Percentiles rank a stretch among this genome's conserved stretches.
Evolutionary conservation across 768 basidiomycete genomes (phyloP).

Genomic region (Hemileccinum impolitum): DNA sequence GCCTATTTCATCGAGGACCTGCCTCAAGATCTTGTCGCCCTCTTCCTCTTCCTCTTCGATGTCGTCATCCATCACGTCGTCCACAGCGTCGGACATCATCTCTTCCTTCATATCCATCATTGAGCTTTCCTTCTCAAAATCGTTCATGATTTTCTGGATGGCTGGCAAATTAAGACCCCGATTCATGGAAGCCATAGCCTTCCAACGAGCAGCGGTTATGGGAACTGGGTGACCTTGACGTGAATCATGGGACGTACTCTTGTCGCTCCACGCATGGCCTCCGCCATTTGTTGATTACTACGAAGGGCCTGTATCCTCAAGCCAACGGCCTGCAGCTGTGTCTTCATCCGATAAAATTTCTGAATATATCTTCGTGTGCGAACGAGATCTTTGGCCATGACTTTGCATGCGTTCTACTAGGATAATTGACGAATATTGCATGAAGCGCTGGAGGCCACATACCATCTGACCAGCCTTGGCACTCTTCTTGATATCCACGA

Average conservation of each 20-base stretch:
- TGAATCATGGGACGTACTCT: conserved; percentile 55
- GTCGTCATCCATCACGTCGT: conserved; percentile 95
- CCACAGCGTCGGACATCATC: conserved; percentile 99
- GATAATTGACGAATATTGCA: conserved; percentile 16
- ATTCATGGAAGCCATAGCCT: conserved; percentile 99
- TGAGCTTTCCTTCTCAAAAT: conserved; percentile 95
- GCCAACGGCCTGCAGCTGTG: conserved; percentile 94
- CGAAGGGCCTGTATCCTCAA: conserved; percentile 93
- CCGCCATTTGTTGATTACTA: conserved; percentile 99
- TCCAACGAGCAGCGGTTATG: conserved; percentile 5
- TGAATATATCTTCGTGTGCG: conserved; percentile 93
- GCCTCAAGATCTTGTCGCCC: conserved; percentile 90
- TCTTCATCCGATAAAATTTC: conserved; percentile 99
- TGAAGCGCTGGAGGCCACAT: conserved; percentile 15
- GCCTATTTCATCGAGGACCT: conserved; percentile 97
- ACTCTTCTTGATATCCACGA: conserved; percentile 93
- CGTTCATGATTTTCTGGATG: conserved; percentile 95
- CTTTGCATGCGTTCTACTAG: conserved; percentile 91
- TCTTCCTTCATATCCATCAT: conserved; percentile 99
- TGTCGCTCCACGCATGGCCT: conserved; percentile 98
- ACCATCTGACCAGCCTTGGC: conserved; percentile 96
- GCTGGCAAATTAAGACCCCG: conserved; percentile 90
- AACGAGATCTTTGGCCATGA: conserved; percentile 98
- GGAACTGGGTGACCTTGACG: neutral
- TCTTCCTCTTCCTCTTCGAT: conserved; percentile 93